Conservation (phyloP, 2,329 filamentous ascomycete genomes). For the Curvularia sp. region DNA sequence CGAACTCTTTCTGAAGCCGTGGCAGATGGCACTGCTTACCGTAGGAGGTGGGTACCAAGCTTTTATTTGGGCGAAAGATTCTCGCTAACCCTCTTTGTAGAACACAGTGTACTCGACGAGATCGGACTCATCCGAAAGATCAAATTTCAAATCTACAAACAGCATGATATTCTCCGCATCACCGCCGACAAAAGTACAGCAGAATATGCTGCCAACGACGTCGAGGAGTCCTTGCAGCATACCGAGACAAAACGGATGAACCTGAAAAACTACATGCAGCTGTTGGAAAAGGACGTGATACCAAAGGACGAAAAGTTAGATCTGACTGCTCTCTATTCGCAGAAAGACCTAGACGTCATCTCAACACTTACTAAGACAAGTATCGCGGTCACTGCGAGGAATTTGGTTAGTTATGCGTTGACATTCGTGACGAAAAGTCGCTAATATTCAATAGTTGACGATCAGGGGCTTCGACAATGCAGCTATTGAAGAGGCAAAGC, state of each 20-base stretch:
- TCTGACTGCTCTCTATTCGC: slow-evolving; percentile 22
- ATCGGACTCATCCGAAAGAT: slow-evolving; percentile 40
- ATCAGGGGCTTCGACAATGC: slow-evolving; percentile 38
- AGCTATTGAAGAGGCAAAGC: slow-evolving; percentile 39
- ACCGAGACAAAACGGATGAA: slow-evolving; percentile 27
- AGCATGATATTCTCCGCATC: slow-evolving; percentile 43
- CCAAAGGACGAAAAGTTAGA: slow-evolving; percentile 11
- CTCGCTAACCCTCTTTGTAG: not conserved
- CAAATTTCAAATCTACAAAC: slow-evolving; percentile 39
- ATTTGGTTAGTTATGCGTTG: slow-evolving; percentile 26
- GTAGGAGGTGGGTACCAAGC: slow-evolving; percentile 28
- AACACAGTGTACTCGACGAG: slow-evolving; percentile 33
- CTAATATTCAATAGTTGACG: slow-evolving; percentile 30
- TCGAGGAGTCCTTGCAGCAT: slow-evolving; percentile 36
- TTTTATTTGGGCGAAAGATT: too few species aligned
- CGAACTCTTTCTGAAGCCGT: slow-evolving; percentile 44
- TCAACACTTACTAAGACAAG: slow-evolving; percentile 34
- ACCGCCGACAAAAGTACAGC: slow-evolving; percentile 48
- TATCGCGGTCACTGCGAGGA: slow-evolving; percentile 26
- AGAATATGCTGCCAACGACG: slow-evolving; percentile 47
- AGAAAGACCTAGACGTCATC: slow-evolving; percentile 28
- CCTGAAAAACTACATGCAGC: slow-evolving; percentile 32
- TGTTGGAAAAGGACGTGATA: slow-evolving; percentile 17
- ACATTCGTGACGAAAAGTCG: not conserved
- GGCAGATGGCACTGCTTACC: slow-evolving; percentile 44